Conservation (phyloP, 1,284 basidiomycete species). For the Mycosarcoma mackinlayi region DNA sequence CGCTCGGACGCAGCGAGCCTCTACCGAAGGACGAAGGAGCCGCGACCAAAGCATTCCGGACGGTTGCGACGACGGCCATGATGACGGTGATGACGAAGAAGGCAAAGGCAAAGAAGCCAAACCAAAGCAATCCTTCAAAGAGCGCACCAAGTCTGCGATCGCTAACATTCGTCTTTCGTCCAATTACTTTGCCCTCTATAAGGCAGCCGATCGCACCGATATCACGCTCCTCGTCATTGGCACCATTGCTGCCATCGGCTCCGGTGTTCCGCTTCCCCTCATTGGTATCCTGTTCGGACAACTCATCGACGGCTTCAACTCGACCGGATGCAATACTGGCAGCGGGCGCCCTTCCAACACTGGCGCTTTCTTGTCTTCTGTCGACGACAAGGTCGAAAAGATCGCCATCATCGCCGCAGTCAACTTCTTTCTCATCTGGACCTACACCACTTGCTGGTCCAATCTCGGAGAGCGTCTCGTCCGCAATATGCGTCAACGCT, state of each 20-base stretch:
- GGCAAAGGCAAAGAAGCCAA: constrained; percentile 4
- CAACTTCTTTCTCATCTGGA: constrained; percentile 64
- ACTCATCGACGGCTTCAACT: constrained; percentile 62
- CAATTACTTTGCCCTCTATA: constrained; percentile 55
- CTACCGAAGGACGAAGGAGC: not conserved
- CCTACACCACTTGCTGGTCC: constrained; percentile 62
- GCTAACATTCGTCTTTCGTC: constrained; percentile 28
- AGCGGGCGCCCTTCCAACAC: constrained; percentile 24
- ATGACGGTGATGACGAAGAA: constrained; percentile 13
- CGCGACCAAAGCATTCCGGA: not conserved
- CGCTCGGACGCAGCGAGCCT: not conserved
- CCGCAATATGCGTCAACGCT: constrained; percentile 68
- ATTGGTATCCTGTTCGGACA: constrained; percentile 62
- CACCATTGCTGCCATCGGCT: constrained; percentile 52
- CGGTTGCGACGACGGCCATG: not conserved
- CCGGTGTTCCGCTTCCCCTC: constrained; percentile 59
- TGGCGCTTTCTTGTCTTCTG: constrained; percentile 38
- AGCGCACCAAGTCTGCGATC: constrained; percentile 17
- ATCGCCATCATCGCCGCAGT: constrained; percentile 57
- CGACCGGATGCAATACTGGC: constrained; percentile 28
- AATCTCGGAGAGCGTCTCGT: constrained; percentile 57
- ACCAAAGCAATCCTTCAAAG: constrained; percentile 1
- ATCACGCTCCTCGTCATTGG: constrained; percentile 45
- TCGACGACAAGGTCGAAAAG: constrained; percentile 54
- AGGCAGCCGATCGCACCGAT: constrained; percentile 34